phyloP scores from a whole-genome alignment of 768 basidiomycete genomes.

The Leccinellum rugosiceps region DNA sequence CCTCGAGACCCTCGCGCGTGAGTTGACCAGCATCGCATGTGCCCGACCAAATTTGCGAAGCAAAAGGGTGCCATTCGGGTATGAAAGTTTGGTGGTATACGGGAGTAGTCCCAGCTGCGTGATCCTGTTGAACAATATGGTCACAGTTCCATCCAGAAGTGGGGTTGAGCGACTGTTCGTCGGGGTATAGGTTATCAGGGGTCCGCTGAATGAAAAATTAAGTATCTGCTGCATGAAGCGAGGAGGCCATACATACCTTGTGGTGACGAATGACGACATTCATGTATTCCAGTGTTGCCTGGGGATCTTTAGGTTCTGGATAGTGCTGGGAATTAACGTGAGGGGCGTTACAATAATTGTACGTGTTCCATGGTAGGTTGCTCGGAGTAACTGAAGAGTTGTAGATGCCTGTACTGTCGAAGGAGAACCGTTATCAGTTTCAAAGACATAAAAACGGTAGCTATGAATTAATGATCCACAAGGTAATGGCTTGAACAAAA shows the following conservation, averaged over 20 bases:
- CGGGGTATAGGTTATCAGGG: slow-evolving; percentile 47
- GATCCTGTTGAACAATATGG: slow-evolving; percentile 37
- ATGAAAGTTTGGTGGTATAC: slow-evolving; percentile 40
- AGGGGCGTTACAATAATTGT: slow-evolving; percentile 53
- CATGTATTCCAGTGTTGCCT: slow-evolving; percentile 38
- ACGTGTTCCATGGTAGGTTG: slow-evolving; percentile 45
- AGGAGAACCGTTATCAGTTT: slow-evolving; percentile 7
- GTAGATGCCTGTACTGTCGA: slow-evolving; percentile 36
- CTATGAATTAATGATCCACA: neutral
- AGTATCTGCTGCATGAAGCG: neutral
- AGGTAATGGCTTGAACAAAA: neutral
- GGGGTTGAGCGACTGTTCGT: slow-evolving; percentile 40
- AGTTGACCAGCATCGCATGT: slow-evolving; percentile 48
- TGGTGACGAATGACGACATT: slow-evolving; percentile 46
- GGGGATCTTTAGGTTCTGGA: slow-evolving; percentile 21
- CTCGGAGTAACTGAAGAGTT: slow-evolving; percentile 42
- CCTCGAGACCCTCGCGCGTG: slow-evolving; percentile 41
- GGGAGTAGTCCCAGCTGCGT: slow-evolving; percentile 33
- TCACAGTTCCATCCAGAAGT: slow-evolving; percentile 40
- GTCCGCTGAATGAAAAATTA: slow-evolving; percentile 34
- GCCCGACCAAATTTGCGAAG: slow-evolving; percentile 43
- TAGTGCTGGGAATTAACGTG: slow-evolving; percentile 43
- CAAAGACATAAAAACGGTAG: neutral
- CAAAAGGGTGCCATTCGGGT: slow-evolving; percentile 44
- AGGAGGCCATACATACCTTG: slow-evolving; percentile 37